A percentile compares a stretch with the other conserved stretches of the same genome.
Conservation (phyloP, 495 filamentous ascomycete genomes). For the Xylaria palmicola region DNA sequence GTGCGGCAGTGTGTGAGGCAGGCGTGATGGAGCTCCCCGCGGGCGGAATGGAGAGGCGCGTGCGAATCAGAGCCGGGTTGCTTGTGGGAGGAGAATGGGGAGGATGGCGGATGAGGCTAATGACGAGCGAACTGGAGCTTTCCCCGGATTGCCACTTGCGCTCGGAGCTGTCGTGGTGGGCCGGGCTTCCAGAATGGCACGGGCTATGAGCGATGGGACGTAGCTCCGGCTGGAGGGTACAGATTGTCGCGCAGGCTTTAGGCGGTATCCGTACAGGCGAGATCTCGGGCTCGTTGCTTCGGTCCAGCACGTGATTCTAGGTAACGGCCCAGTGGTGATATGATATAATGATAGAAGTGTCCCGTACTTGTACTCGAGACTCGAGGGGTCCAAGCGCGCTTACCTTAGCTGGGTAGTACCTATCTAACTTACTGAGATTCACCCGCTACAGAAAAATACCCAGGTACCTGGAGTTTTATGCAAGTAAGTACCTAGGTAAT, state of each 20-base stretch:
- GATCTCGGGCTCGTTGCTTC: neutral
- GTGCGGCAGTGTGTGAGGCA: too few relatives aligned
- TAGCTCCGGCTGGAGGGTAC: neutral
- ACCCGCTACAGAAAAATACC: too few relatives aligned
- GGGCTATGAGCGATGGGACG: neutral
- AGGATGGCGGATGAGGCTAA: conserved; percentile 26
- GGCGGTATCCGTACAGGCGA: conserved; percentile 1
- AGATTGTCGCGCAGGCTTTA: conserved; percentile 2
- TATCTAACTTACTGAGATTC: too few relatives aligned
- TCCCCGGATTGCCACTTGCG: conserved; percentile 16
- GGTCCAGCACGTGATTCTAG: conserved; percentile 6
- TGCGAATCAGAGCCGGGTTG: conserved; percentile 29
- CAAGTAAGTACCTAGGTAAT: neutral
- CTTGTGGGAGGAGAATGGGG: conserved; percentile 27
- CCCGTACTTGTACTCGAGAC: neutral
- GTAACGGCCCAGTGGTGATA: neutral
- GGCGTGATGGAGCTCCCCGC: conserved; percentile 18
- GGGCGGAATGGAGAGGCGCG: conserved; percentile 22
- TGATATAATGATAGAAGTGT: neutral
- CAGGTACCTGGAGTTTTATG: neutral
- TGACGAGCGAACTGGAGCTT: conserved; percentile 27
- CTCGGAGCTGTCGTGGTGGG: conserved; percentile 30
- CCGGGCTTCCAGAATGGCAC: conserved; percentile 12
- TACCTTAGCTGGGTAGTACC: neutral
- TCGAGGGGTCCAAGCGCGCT: neutral